Evolutionary conservation across 331 rosid genomes (phyloP), one percentile per base, ranked within the genome.

Genomic region (Cydonia oblonga): DNA sequence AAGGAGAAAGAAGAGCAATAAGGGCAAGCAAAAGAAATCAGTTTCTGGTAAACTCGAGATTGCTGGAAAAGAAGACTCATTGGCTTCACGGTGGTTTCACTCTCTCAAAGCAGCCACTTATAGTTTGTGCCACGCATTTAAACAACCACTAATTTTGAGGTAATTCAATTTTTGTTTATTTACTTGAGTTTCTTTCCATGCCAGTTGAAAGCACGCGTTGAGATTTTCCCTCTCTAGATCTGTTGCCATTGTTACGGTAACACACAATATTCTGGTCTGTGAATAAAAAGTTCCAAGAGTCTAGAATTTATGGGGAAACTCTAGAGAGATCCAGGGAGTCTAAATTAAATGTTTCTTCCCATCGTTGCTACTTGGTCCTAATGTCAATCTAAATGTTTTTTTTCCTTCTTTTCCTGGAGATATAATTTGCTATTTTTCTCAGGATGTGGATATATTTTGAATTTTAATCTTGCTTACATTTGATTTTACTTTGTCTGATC

Each of bases 61-160:
- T 69, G 52, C 70, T 54, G 81, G 57, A 62, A 83, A 84, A 61
- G 76, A 38, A 33, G 77, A 87, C 30, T 81, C 89, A 24, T 49
- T 87, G 71, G 77, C 72, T 75, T 66, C 79, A n/a, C 76, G 58
- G 66, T 91, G 81, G 96, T 81, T 80, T 69, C 87, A 26, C 66
- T 87, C 97, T 51, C 75, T 91, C 82, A 87, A 80, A 76, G 80
- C 86, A 20, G 96, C 91, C n/a, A 32, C 78, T 74, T 83, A 69
- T 75, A 90, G 84, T 79, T 71, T 91, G 82, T 80, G 84, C 61
- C 74, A 67, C 7, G 87, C 93, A 4, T 89, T 89, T 77, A 80
- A 75, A 75, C 90, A 91, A 78, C 97, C 97, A 30, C 81, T 89
- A 73, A 91, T 91, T 78, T 81, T 83, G 70, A 91, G 97, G 97